Base-by-base conservation (phyloP, 768 basidiomycete species). In the Kwoniella dejecticola region DNA sequence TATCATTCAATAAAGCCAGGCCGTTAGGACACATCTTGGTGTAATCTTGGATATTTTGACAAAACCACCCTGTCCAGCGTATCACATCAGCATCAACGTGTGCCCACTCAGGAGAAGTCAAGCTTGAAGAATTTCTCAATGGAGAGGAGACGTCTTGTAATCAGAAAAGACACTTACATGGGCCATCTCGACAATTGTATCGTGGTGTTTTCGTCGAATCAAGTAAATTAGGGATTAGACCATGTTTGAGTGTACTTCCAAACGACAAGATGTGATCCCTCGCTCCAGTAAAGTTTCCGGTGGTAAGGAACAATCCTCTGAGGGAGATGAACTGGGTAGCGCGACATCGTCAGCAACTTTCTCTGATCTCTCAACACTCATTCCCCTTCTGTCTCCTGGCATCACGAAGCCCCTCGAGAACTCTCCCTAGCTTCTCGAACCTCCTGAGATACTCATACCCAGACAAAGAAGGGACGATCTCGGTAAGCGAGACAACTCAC, bases 31-130 rank as follows among this genome's bases (percentile, higher is more conserved):
- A 91, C 77, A 83, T 87, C 46, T 80, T 81, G 21, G 85, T 87
- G 76, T 97, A 98, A 77, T 98, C 93, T 72, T 98, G 96, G 56
- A 99, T 96, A 74, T 89, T 96, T 77, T 99, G 95, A 60, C 97
- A 77, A 90, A 98, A 95, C 91, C 93, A 98, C 95, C 75, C 71
- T 70, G 40, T 23, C 7, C 15, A n/a, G n/a, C n/a, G n/a, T n/a
- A n/a, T n/a, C n/a, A n/a, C n/a, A n/a, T n/a, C n/a, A n/a, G n/a
- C n/a, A n/a, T n/a, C n/a, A n/a, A n/a, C n/a, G n/a, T n/a, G n/a
- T n/a, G n/a, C n/a, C n/a, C n/a, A n/a, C n/a, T n/a, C n/a, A n/a
- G n/a, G n/a, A n/a, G n/a, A n/a, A 36, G 33, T 36, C 7, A 36
- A 36, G 15, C 6, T 12, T 4, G 27, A 31, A 31, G 45, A n/a